Evolutionary conservation across 2,329 filamentous ascomycete genomes (phyloP), one percentile per base, ranked within the genome.

Genomic region (Lecanicillium sp.): DNA sequence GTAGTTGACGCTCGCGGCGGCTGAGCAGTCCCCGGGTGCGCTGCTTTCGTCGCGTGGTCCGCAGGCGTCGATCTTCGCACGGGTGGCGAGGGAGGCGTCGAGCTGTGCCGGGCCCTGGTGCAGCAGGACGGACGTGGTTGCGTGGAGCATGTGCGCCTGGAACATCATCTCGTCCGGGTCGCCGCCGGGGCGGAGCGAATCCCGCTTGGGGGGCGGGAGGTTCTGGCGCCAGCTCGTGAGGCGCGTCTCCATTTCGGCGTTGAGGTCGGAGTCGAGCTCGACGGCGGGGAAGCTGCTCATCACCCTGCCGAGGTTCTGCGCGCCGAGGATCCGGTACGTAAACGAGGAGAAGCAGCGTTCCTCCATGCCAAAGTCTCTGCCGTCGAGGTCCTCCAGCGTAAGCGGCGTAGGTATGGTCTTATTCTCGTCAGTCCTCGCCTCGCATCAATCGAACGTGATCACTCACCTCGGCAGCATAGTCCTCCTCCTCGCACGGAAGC

Each of bases 131-230:
- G 36, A 48, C 3, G 39, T 42, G 7, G 38, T 42, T 23, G 42
- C 38, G 32, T 41, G 36, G 17, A 48, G 17, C 37, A 48, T 42
- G 23, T 42, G 46, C 19, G 46, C 46, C 24, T 48, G 46, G 19
- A 42, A 48, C 38, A 42, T 42, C 38, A 48, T 36, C 24, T 48
- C 46, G 24, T 48, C 46, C 5, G 38, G 23, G 7, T 29, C 36
- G 15, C 46, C 46, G 24, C 37, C 39, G 23, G n/a, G 32, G 7
- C 19, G 46, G 14, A 48, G 23, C 21, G 38, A 48, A 23, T 48
- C 46, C 3, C 19, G 30, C 30, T 48, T 48, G 4, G 15, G 38
- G 2, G 46, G 19, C 1, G 46, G 46, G 10, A 48, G 32, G 32
- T 29, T 42, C 24, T 48, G 30, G 9, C 32, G 37, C 46, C 46